phyloP scores from a whole-genome alignment of 1,139 yeast genomes.

The Candida glucosophila region DNA sequence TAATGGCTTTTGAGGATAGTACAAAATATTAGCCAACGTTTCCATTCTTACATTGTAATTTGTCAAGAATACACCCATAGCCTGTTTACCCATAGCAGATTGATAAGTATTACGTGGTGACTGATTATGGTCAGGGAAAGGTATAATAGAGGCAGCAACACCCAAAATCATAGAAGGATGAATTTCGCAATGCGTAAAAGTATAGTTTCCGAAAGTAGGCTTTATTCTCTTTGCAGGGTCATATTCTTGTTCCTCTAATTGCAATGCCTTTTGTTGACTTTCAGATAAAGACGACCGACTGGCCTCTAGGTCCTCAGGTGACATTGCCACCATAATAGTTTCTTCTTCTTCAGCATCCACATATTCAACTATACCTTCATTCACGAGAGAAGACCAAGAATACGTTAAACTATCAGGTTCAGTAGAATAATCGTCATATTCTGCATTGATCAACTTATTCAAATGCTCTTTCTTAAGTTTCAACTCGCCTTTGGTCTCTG shows the following conservation, averaged over 20 bases:
- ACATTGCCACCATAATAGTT: conserved; percentile 97
- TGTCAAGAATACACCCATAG: conserved; percentile 99
- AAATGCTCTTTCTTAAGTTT: conserved; percentile 81
- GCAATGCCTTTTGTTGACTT: conserved; percentile 32
- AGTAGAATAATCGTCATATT: conserved; percentile 49
- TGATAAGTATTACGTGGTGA: conserved; percentile 99
- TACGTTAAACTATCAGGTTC: conserved; percentile 55
- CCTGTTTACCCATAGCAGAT: conserved; percentile 99
- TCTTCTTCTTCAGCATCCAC: conserved; percentile 98
- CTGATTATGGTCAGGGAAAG: conserved; percentile 99
- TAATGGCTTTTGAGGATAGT: conserved; percentile 97
- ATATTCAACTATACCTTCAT: conserved; percentile 84
- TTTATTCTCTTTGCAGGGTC: conserved; percentile 88
- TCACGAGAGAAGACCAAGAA: conserved; percentile 81
- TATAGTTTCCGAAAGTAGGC: conserved; percentile 60
- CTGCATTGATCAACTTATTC: conserved; percentile 57
- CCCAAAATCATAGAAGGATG: conserved; percentile 99
- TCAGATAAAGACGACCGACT: conserved; percentile 44
- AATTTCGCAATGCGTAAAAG: conserved; percentile 97
- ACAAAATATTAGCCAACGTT: conserved; percentile 95
- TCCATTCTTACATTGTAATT: conserved; percentile 97
- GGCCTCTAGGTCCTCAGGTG: conserved; percentile 89
- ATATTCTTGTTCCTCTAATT: conserved; percentile 40
- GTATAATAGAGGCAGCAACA: conserved; percentile 97
- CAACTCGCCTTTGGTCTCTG: conserved; percentile 70